These are phyloP conservation scores for Suhomyces choctaworum DNA, from an alignment of 1,139 yeast genomes.

Conservation along the genomic window DNA sequence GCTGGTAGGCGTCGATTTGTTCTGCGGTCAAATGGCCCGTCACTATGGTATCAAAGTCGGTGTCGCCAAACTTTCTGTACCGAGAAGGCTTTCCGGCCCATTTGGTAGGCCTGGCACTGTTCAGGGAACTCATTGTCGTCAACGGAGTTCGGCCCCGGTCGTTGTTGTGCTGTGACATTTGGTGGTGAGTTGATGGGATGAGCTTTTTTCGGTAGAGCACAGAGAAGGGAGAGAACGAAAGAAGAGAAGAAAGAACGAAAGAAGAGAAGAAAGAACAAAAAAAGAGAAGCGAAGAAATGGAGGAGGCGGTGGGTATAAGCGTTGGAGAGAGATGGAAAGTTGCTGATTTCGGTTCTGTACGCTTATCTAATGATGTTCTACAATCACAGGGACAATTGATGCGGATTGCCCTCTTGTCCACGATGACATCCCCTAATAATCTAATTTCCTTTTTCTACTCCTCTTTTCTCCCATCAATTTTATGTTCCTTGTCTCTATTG, in stretches of 20 bases:
- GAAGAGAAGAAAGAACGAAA: too few relatives aligned
- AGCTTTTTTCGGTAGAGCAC: background rate
- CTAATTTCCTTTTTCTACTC: too few relatives aligned
- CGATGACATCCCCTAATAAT: too few relatives aligned
- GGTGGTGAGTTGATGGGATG: slow-evolving; percentile 1
- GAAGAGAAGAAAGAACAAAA: too few relatives aligned
- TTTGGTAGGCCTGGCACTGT: slow-evolving; percentile 24
- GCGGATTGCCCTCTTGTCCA: too few relatives aligned
- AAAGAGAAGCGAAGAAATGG: too few relatives aligned
- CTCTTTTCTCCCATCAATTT: background rate
- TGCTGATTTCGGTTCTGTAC: too few relatives aligned
- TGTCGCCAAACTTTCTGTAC: slow-evolving; percentile 31
- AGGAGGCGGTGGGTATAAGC: too few relatives aligned
- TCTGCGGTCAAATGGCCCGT: slow-evolving; percentile 71
- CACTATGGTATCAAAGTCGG: slow-evolving; percentile 41
- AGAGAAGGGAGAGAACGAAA: background rate
- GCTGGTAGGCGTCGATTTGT: slow-evolving; percentile 80
- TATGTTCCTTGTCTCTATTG: too few relatives aligned
- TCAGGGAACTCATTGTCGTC: background rate
- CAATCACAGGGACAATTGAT: too few relatives aligned
- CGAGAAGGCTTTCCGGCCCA: slow-evolving; percentile 48
- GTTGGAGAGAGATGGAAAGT: too few relatives aligned
- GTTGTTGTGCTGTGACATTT: background rate
- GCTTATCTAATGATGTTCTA: too few relatives aligned
- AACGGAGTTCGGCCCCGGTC: background rate